These are phyloP conservation scores for Nakaseomyces glabratus DNA, from an alignment of 1,139 yeast species.

Conservation along the genomic window DNA sequence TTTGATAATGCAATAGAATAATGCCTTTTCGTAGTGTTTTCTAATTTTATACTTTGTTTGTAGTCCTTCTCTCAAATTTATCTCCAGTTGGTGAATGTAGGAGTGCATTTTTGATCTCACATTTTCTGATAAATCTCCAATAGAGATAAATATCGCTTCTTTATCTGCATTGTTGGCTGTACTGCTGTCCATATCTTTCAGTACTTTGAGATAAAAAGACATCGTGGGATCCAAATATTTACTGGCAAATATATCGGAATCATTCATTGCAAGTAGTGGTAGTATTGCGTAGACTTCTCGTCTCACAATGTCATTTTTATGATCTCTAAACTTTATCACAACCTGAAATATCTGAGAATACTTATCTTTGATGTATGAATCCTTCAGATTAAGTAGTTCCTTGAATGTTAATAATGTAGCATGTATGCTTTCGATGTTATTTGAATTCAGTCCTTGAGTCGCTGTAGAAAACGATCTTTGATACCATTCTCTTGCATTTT, in stretches of 20 bases:
- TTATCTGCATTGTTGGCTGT: slow-evolving; percentile 41
- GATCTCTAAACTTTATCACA: slow-evolving; percentile 65
- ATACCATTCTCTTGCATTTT: slow-evolving; percentile 66
- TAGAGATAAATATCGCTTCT: slow-evolving; percentile 67
- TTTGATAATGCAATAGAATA: slow-evolving; percentile 82
- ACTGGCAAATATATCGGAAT: slow-evolving; percentile 68
- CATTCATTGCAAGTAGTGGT: slow-evolving; percentile 75
- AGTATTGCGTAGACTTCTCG: slow-evolving; percentile 75
- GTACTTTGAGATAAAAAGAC: slow-evolving; percentile 66
- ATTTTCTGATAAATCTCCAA: slow-evolving; percentile 77
- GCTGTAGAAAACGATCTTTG: slow-evolving; percentile 58
- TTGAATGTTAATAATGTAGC: slow-evolving; percentile 79
- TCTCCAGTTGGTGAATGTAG: slow-evolving; percentile 77
- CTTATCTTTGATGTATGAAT: slow-evolving; percentile 58
- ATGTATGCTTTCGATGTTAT: slow-evolving; percentile 63
- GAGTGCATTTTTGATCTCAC: slow-evolving; percentile 84
- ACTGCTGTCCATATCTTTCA: slow-evolving; percentile 51
- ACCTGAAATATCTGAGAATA: slow-evolving; percentile 74
- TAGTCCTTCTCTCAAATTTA: slow-evolving; percentile 75
- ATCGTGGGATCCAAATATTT: slow-evolving; percentile 74
- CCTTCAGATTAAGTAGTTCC: slow-evolving; percentile 61
- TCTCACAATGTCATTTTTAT: slow-evolving; percentile 65
- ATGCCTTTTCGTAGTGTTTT: slow-evolving; percentile 75
- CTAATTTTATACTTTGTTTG: slow-evolving; percentile 57
- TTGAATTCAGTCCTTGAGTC: slow-evolving; percentile 39